These are phyloP conservation scores for Pyrenula aspistea DNA, from an alignment of 495 filamentous ascomycete species.

Conservation along the genomic window DNA sequence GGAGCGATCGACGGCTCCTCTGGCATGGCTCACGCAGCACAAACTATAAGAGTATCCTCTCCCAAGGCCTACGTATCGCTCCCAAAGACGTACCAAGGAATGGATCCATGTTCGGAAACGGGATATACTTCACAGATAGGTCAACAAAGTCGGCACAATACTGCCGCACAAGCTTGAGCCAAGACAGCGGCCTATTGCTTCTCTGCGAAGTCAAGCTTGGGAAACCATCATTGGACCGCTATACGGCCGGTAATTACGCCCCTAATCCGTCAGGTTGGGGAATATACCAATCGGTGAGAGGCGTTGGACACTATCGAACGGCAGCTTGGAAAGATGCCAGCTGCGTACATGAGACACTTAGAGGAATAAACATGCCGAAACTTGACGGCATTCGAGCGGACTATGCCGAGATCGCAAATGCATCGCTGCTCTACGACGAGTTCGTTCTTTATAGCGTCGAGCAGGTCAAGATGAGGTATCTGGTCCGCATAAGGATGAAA, in stretches of 20 bases:
- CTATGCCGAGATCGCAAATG: background rate
- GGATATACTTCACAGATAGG: conserved; percentile 83
- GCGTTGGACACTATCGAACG: conserved; percentile 48
- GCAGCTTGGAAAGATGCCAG: conserved; percentile 65
- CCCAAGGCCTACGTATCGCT: conserved; percentile 76
- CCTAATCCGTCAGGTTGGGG: conserved; percentile 44
- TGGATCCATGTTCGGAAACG: conserved; percentile 79
- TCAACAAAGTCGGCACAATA: conserved; percentile 70
- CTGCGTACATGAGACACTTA: conserved; percentile 45
- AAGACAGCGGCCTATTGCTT: conserved; percentile 49
- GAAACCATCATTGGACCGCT: conserved; percentile 50
- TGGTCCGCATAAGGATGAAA: conserved; percentile 48
- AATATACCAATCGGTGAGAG: conserved; percentile 54
- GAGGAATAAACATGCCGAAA: conserved; percentile 52
- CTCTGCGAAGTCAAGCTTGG: conserved; percentile 76
- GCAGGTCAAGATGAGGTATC: conserved; percentile 67
- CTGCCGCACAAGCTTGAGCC: conserved; percentile 45
- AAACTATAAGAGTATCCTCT: conserved; percentile 75
- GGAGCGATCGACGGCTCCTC: conserved; percentile 62
- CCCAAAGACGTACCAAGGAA: conserved; percentile 69
- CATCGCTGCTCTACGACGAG: conserved; percentile 28
- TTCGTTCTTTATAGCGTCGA: conserved; percentile 72
- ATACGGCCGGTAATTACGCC: conserved; percentile 41
- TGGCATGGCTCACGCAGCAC: conserved; percentile 73
- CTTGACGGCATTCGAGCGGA: background rate